Base-by-base conservation (phyloP, 2,329 filamentous ascomycete genomes). In the Hypoxylon sp. region DNA sequence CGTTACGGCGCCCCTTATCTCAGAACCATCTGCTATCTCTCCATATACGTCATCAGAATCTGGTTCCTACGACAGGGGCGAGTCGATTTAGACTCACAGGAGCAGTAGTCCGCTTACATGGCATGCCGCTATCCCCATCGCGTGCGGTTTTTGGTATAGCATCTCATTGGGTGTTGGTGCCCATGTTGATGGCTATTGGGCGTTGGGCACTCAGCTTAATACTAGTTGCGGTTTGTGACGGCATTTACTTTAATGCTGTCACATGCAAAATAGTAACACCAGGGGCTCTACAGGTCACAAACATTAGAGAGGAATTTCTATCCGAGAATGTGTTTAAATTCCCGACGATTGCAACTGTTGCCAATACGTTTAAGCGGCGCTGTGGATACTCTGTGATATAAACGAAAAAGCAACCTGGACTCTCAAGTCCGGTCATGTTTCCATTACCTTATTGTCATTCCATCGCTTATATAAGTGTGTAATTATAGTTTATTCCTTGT, bases 121-220 rank as follows among this genome's bases (percentile, higher is more conserved):
- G 24, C 65, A 59, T 62, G 44, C 50, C 32, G 46, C 48, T n/a
- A 58, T 57, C 65, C 57, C 68, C 65, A 53, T 63, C 10, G 7
- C 51, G 44, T 66, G 58, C 29, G 54, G 39, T n/a, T 46, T 61
- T 39, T 66, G 59, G 65, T 65, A 64, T 55, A 35, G 7, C 6
- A 27, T 62, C 21, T 50, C n/a, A 70, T 68, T 70, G 68, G 68
- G 47, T 11, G 37, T 31, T 10, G 37, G 11, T 39, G 65, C 62
- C 68, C 68, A 53, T 55, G 55, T 39, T 48, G 44, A 39, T 29
- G 65, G 65, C 52, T 52, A 65, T 68, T 70, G 68, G 68, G 58
- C 48, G 54, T 50, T 21, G 31, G 46, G 11, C 13, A 11, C 44
- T 60, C 53, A 64, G 53, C 32, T 59, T 29, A 51, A 61, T 31